phyloP scores from a whole-genome alignment of 106 monocot species.

The Agapanthus africanus region DNA sequence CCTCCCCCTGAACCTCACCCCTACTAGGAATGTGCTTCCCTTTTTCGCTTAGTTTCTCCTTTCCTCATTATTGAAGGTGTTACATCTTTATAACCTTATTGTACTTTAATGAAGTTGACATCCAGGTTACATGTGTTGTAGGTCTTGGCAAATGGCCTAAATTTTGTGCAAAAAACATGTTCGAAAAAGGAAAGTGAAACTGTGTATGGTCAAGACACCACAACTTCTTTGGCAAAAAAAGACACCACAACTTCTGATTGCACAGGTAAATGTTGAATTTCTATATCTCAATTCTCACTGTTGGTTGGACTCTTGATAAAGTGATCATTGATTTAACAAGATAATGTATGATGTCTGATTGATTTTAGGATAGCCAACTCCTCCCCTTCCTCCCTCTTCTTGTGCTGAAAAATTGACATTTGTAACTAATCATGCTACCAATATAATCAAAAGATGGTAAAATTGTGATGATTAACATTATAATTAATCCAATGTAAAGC shows the following conservation, averaged over 20 bases:
- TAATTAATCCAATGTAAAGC: not conserved
- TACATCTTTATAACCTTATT: not conserved
- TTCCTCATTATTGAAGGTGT: not conserved
- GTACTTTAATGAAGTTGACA: not conserved
- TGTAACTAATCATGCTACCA: not conserved
- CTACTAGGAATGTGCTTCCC: not conserved
- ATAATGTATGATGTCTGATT: too few relatives aligned
- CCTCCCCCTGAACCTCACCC: too few relatives aligned
- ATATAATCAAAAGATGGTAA: not conserved
- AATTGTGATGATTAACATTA: not conserved
- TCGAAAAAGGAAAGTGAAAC: not conserved
- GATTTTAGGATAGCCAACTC: too few relatives aligned
- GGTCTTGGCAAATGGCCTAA: constrained; percentile 36
- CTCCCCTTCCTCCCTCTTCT: too few relatives aligned
- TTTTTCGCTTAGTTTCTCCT: not conserved
- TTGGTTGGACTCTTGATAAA: not conserved
- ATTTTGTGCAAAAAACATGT: constrained; percentile 24
- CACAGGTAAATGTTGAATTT: constrained; percentile 20
- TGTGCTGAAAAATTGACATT: too few relatives aligned
- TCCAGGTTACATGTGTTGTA: constrained; percentile 15
- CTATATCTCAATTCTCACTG: not conserved
- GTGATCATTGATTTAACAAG: not conserved
- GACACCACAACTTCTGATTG: not conserved
- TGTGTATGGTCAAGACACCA: not conserved
- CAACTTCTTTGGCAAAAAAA: too few relatives aligned